Evolutionary conservation across 2,329 filamentous ascomycete genomes (phyloP), one percentile per base, ranked within the genome.

Genomic region (Grosmannia penicillata): DNA sequence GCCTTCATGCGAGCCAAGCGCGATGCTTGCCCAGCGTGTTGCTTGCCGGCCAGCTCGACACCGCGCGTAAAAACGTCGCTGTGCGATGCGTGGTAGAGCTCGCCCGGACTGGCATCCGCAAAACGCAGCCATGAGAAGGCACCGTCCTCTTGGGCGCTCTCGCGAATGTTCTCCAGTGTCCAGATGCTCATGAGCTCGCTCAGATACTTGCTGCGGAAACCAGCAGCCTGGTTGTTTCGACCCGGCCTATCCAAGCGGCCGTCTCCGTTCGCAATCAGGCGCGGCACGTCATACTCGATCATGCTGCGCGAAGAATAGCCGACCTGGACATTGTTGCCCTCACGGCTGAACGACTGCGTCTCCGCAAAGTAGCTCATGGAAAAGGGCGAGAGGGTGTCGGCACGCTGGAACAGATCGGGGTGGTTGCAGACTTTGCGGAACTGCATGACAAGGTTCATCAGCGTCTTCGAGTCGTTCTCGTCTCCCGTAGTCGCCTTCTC

Each of bases 391-490:
- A 74, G 79, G 8, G 85, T 93, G 44, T 96, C 89, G 9, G 89
- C 87, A 33, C 91, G 80, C 59, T 98, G 87, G 49, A 98, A 98
- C 25, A 98, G 62, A 60, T 98, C 91, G 0, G 91, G 91, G 55
- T 98, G 91, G 54, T 98, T 98, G 65, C 91, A 98, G 41, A 98
- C 91, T 62, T 98, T 98, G 51, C 91, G 77, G 72, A 98, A 98
- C 61, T 98, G 91, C 91, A 98, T 98, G 46, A 98, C 91, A 47
- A 98, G 68, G 59, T 98, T 98, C 91, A 98, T 96, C 51, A 98
- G 62, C 2, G 89, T 96, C 29, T 89, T 87, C 26, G 84, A 93
- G 54, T 96, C 91, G 50, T 89, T 79, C 36, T 96, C 91, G 51
- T 95, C 87, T 26, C 91, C 91, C 49, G 91, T 72, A 3, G 89